These are phyloP conservation scores for Suillus occidentalis DNA, from an alignment of 768 basidiomycete species.

Conservation along the genomic window DNA sequence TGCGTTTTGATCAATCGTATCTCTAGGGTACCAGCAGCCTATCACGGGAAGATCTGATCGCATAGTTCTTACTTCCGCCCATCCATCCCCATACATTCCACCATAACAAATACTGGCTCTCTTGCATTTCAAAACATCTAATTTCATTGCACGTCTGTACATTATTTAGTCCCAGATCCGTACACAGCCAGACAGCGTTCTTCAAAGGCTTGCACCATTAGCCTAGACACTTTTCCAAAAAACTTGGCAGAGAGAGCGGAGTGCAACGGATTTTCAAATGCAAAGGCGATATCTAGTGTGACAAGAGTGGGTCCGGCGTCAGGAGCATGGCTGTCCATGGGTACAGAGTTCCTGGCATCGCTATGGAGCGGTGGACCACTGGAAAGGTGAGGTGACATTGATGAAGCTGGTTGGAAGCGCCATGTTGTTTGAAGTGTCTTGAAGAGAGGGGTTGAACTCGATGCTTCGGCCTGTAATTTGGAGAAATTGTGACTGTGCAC, in stretches of 20 bases:
- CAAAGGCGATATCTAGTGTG: slow-evolving; percentile 80
- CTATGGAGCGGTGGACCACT: slow-evolving; percentile 12
- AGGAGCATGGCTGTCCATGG: neutral
- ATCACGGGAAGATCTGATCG: neutral
- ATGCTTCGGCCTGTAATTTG: slow-evolving; percentile 59
- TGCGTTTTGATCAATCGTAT: neutral
- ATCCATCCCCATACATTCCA: neutral
- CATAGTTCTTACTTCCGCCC: neutral
- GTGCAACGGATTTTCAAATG: slow-evolving; percentile 86
- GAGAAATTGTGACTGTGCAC: slow-evolving; percentile 9
- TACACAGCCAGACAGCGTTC: slow-evolving; percentile 76
- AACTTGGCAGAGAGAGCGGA: slow-evolving; percentile 81
- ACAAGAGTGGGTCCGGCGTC: slow-evolving; percentile 67
- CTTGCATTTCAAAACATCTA: neutral
- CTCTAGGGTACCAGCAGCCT: neutral
- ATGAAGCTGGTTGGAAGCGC: slow-evolving; percentile 64
- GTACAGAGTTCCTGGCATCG: slow-evolving; percentile 1
- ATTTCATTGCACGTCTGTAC: neutral
- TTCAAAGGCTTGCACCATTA: slow-evolving; percentile 95
- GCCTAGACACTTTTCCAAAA: slow-evolving; percentile 81
- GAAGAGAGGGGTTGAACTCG: slow-evolving; percentile 73
- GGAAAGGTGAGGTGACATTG: slow-evolving; percentile 41
- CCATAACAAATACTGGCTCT: no score
- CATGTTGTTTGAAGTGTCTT: slow-evolving; percentile 69
- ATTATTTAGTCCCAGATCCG: slow-evolving; percentile 41